Base-by-base conservation (phyloP, 1,284 basidiomycete genomes). In the Fistulina hepatica region DNA sequence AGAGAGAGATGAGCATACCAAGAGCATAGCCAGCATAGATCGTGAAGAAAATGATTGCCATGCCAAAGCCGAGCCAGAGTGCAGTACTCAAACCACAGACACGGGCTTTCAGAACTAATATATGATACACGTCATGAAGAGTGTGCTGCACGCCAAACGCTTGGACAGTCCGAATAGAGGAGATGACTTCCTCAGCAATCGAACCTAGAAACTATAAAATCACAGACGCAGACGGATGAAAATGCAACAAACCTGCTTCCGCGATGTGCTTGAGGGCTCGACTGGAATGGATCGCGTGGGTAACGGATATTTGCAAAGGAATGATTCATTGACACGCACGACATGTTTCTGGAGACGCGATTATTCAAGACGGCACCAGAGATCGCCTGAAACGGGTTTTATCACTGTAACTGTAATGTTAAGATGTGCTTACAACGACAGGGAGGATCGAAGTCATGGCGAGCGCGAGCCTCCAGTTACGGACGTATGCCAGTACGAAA, bases 111-210 rank as follows among this genome's bases (percentile, higher is more conserved):
- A 59, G 53, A 45, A 92, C 72, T 42, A 75, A 68, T 1, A 45
- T 47, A 50, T 93, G 74, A 56, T 97, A 98, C 25, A 89, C 60
- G 2, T 53, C 48, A 9, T 75, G 56, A 19, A 97, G 69, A n/a
- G 70, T 67, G 7, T 54, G 60, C 58, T 91, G 84, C 1, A 81
- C 84, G 33, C 89, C 90, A 50, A 97, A 98, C 0, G 94, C 93
- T 46, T 97, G 90, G 2, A 88, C 81, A 2, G 85, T 91, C 15
- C 91, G 81, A 27, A 93, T 63, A n/a, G 84, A 86, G 2, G 85
- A 82, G 37, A 98, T 84, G 47, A 90, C 88, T 57, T 98, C 95
- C 60, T 98, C 95, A 0, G 94, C 93, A 12, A 97, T n/a, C n/a
- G n/a, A n/a, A n/a, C n/a, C 92, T n/a, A n/a, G n/a, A n/a, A n/a